These are phyloP conservation scores for Paracorniculantispora psalliotae DNA, from an alignment of 2,329 filamentous ascomycete genomes.

Conservation along the genomic window DNA sequence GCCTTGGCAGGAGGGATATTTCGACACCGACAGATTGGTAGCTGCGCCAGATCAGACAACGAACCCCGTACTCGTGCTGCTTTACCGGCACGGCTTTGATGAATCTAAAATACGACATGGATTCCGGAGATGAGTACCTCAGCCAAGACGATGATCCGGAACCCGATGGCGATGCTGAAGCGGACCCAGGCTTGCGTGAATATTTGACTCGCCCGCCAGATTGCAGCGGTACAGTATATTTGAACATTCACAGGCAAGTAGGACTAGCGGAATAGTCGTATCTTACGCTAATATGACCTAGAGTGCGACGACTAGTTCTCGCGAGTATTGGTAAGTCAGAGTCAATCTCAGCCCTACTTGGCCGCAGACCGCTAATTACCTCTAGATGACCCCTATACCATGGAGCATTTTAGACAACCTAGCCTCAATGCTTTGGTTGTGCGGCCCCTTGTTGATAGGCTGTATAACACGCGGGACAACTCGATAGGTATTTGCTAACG, in stretches of 20 bases:
- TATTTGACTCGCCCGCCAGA: neutral
- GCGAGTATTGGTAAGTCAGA: constrained; percentile 17
- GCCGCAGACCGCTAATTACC: neutral
- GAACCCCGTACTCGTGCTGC: neutral
- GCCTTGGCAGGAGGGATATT: neutral
- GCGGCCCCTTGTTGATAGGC: constrained; percentile 57
- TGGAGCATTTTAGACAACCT: constrained; percentile 59
- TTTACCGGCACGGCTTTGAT: neutral
- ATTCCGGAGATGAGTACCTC: neutral
- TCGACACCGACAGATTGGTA: neutral
- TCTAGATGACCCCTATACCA: constrained; percentile 31
- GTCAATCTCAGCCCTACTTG: neutral
- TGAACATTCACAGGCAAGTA: constrained; percentile 17
- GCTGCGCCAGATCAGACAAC: neutral
- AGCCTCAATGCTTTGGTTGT: constrained; percentile 60
- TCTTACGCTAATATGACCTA: neutral
- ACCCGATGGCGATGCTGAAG: neutral
- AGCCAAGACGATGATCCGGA: neutral
- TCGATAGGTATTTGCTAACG: constrained; percentile 44
- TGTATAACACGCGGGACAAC: constrained; percentile 58
- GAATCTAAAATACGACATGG: neutral
- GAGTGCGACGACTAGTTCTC: constrained; percentile 16
- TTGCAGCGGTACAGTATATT: constrained; percentile 8
- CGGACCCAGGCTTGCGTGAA: neutral
- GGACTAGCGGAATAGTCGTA: neutral